Percentiles rank a stretch among this genome's conserved stretches.
Conservation (phyloP, 805 yeast genomes). For the Yarrowia sp. region DNA sequence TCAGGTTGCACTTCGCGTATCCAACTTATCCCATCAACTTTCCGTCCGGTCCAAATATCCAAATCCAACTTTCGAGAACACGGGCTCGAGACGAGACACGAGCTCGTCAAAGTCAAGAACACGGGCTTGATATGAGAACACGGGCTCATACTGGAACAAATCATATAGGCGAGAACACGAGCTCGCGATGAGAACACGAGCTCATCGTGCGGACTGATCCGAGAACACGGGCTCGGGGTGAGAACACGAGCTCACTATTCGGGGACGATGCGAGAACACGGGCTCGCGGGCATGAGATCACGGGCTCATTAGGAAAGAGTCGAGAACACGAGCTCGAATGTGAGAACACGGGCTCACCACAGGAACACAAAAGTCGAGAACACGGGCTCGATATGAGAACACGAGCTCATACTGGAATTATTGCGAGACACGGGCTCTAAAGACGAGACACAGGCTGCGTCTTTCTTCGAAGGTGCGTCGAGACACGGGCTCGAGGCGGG, state of each 20-base stretch:
- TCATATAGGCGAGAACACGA: constrained; percentile 20
- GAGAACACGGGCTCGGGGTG: constrained; percentile 36
- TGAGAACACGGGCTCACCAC: constrained; percentile 23
- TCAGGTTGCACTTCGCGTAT: constrained; percentile 29
- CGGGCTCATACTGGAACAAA: constrained; percentile 17
- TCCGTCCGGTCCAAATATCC: constrained; percentile 24
- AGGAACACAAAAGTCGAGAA: constrained; percentile 14
- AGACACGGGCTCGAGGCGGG: constrained; percentile 35
- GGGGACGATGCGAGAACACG: constrained; percentile 28
- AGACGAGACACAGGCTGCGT: constrained; percentile 29
- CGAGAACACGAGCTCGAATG: constrained; percentile 26
- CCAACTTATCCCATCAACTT: constrained; percentile 33
- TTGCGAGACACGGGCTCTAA: constrained; percentile 34
- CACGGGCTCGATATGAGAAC: constrained; percentile 35
- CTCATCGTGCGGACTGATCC: constrained; percentile 9
- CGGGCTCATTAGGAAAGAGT: constrained; percentile 31
- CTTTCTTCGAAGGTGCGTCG: constrained; percentile 13
- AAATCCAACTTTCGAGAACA: constrained; percentile 22
- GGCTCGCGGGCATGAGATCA: constrained; percentile 18
- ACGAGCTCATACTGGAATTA: constrained; percentile 30
- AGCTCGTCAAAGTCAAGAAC: constrained; percentile 16
- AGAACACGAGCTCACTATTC: constrained; percentile 26
- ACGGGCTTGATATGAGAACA: constrained; percentile 30
- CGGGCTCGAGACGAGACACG: constrained; percentile 21
- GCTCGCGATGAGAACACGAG: constrained; percentile 31